phyloP scores from a whole-genome alignment of 257 asterid genomes.

The Nicotiana knightiana region DNA sequence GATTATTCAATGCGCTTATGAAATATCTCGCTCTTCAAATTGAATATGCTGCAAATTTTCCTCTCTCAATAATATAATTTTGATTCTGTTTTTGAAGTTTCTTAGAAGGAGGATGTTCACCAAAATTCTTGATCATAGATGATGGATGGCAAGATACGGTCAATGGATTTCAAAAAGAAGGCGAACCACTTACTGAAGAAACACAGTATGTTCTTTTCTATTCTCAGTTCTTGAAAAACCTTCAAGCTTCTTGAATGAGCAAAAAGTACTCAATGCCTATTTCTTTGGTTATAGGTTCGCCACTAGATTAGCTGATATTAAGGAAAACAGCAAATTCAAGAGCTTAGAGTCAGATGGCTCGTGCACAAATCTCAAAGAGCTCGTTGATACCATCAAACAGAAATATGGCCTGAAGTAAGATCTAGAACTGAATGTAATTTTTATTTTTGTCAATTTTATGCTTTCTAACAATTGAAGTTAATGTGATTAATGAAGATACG shows the following conservation, averaged over 20 bases:
- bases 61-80: not conserved
- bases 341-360: not conserved
- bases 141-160: slow-evolving; percentile 72
- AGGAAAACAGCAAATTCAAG: not conserved
- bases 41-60: not conserved
- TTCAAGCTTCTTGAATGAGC: not conserved
- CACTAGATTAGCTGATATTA: not conserved
- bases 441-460: slow-evolving; percentile 7
- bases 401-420: not conserved
- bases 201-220: slow-evolving; percentile 40
- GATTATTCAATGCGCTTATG: not conserved
- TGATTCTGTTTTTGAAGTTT: slow-evolving; percentile 24
- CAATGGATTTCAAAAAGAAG: slow-evolving; percentile 48
- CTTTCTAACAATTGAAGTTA: not conserved
- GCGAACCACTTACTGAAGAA: slow-evolving; percentile 41
- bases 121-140: slow-evolving; percentile 58
- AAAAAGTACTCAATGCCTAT: not conserved
- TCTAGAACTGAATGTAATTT: not conserved
- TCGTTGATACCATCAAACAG: not conserved
- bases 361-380: not conserved
- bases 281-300: not conserved
- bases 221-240: not conserved
- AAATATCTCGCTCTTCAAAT: not conserved
- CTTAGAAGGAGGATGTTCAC: slow-evolving; percentile 48
- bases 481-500: slow-evolving; percentile 35